phyloP scores from a whole-genome alignment of 2,329 filamentous ascomycete species.

The Aspergillus calidoustus region DNA sequence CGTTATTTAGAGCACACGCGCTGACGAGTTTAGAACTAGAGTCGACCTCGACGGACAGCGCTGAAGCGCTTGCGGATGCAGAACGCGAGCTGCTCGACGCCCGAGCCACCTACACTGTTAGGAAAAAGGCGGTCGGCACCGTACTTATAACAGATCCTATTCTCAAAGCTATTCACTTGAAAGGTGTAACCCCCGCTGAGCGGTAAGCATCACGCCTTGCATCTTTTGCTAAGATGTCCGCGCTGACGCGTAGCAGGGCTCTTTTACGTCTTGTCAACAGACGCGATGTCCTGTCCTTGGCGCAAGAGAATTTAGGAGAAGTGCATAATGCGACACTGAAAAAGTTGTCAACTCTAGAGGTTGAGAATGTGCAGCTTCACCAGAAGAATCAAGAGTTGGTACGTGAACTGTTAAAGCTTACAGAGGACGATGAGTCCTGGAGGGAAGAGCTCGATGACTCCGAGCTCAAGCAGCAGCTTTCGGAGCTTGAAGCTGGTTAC shows the following conservation, averaged over 20 bases:
- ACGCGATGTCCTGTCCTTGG: constrained; percentile 69
- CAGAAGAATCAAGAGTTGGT: constrained; percentile 68
- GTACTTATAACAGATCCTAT: constrained; percentile 75
- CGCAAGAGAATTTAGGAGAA: constrained; percentile 64
- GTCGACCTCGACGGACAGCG: constrained; percentile 52
- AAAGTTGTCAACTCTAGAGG: constrained; percentile 61
- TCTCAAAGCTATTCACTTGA: constrained; percentile 75
- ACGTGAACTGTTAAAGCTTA: constrained; percentile 65
- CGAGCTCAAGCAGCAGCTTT: constrained; percentile 60
- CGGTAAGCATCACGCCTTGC: constrained; percentile 54
- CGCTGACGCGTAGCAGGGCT: constrained; percentile 54
- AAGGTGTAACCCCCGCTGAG: constrained; percentile 68
- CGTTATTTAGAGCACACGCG: background rate
- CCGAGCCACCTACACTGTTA: constrained; percentile 70
- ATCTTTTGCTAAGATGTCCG: constrained; percentile 17
- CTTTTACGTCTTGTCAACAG: constrained; percentile 68
- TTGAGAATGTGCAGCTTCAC: constrained; percentile 61
- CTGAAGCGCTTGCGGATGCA: constrained; percentile 57
- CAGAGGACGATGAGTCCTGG: constrained; percentile 58
- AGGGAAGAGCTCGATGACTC: constrained; percentile 60
- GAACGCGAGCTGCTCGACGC: constrained; percentile 72
- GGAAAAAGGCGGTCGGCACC: constrained; percentile 69
- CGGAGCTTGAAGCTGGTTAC: constrained; percentile 62
- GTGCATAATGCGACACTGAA: constrained; percentile 57
- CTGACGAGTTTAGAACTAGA: constrained; percentile 36